phyloP scores from a whole-genome alignment of 2,329 filamentous ascomycete genomes.

The Diaporthe sp. region DNA sequence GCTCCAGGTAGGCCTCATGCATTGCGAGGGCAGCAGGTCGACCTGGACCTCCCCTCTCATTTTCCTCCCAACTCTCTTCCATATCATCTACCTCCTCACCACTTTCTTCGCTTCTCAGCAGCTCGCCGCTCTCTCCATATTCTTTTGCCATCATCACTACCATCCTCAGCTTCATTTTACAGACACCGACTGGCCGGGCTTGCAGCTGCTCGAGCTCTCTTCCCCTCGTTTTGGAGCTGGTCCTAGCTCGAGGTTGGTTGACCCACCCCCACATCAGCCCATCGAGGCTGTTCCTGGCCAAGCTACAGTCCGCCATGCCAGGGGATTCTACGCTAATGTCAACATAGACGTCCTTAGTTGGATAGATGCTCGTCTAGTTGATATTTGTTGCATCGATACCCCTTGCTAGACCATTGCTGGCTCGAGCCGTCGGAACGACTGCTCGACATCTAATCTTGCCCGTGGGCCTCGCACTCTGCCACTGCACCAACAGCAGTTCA shows the following conservation, averaged over 20 bases:
- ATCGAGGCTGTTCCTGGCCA: not conserved
- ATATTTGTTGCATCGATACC: not conserved
- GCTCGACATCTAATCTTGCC: not conserved
- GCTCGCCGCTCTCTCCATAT: not conserved
- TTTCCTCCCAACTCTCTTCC: not conserved
- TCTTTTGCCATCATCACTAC: not conserved
- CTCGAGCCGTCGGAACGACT: not conserved
- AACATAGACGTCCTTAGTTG: not conserved
- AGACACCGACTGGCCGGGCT: not conserved
- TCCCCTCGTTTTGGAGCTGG: not conserved
- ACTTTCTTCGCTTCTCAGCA: not conserved
- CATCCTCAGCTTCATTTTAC: not conserved
- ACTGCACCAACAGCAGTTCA: not conserved
- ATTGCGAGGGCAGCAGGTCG: not conserved
- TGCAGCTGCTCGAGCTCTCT: not conserved
- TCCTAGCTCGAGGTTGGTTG: not conserved
- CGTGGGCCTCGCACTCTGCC: not conserved
- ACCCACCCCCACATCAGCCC: not conserved
- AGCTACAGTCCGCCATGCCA: not conserved
- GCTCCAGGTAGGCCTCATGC: conserved; percentile 4
- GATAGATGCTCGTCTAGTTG: not conserved
- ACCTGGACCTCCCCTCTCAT: not conserved
- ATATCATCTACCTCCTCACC: not conserved
- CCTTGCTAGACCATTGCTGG: not conserved
- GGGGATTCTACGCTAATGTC: not conserved